Evolutionary conservation across 306 rosid genomes (phyloP), one percentile per base, ranked within the genome.

Genomic region (Prunus dulcis): DNA sequence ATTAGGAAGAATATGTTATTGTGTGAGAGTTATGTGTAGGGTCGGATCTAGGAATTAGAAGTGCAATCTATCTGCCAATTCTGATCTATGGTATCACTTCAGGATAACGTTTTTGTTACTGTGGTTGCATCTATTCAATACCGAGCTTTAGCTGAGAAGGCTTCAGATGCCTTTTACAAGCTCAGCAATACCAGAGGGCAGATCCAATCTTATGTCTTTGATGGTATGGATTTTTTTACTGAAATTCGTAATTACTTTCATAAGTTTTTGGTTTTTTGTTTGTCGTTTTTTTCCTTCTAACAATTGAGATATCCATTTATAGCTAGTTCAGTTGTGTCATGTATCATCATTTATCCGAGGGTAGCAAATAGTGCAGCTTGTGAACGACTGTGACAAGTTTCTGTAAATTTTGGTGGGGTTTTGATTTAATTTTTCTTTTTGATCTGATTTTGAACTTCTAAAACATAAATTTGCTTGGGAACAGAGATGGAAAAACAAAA

Each of bases 91-190:
- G 30, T 63, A 8, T 75, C 19, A 64, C 61, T 67, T 63, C 85
- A 87, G 90, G 90, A 87, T 76, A 87, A 84, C 8, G 90, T 87
- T 72, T 87, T 87, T 77, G 90, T 87, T 38, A 87, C 82, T 70
- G 90, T 87, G 43, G 88, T 84, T 69, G 90, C 90, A 46, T 87
- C 88, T 23, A 22, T 87, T 82, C 90, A 87, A 77, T 87, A 84
- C 72, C 90, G 90, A 67, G 88, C 90, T 57, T 34, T 87, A 51
- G 79, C 86, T 45, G 84, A 73, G 4, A 87, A 81, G 78, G 90
- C 90, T 32, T 57, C 76, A 3, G 90, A 87, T 82, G 90, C 90
- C 68, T 87, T 81, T 74, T 87, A 87, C 69, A 87, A 87, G 86
- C 90, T 87, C 72, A 87, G 81, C 62, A 87, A 87, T 70, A 87